phyloP scores from a whole-genome alignment of 257 asterid genomes.

The Lavandula angustifolia region DNA sequence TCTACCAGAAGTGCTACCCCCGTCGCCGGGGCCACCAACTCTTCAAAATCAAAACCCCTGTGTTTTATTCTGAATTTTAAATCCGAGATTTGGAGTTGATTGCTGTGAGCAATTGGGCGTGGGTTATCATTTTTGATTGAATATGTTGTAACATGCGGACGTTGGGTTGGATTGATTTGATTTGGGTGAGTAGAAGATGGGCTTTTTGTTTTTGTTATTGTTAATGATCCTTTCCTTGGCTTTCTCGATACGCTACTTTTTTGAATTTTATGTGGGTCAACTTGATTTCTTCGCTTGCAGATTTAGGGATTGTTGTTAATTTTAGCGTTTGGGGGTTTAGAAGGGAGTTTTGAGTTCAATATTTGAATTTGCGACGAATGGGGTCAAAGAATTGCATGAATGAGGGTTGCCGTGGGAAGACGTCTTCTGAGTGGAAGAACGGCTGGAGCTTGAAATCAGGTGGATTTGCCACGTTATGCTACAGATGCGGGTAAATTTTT shows the following conservation, averaged over 20 bases:
- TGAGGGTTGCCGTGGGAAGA: conserved; percentile 68
- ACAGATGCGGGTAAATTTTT: conserved; percentile 79
- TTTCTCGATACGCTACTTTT: conserved; percentile 16
- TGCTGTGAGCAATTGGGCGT: conserved; percentile 26
- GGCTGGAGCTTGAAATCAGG: conserved; percentile 96
- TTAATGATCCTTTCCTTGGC: conserved; percentile 11
- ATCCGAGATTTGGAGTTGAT: conserved; percentile 29
- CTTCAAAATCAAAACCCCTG: not conserved
- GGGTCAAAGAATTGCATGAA: conserved; percentile 90
- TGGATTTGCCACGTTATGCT: conserved; percentile 78
- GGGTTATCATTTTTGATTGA: conserved; percentile 33
- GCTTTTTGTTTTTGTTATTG: not conserved
- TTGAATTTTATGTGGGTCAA: conserved; percentile 48
- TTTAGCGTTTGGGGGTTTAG: conserved; percentile 36
- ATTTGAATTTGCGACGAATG: conserved; percentile 52
- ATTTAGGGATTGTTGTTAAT: conserved; percentile 49
- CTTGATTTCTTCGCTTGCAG: conserved; percentile 35
- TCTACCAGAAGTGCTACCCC: not conserved
- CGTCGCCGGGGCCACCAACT: conserved; percentile 32
- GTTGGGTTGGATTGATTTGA: conserved; percentile 49
- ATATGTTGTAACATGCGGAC: conserved; percentile 54
- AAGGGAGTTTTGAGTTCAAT: conserved; percentile 37
- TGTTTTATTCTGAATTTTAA: conserved; percentile 34
- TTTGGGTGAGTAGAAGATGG: conserved; percentile 36
- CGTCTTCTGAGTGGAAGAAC: conserved; percentile 86